Evolutionary conservation across 1,284 basidiomycete species (phyloP), one percentile per base, ranked within the genome.

Genomic region (Mycosarcoma mackinlayi): DNA sequence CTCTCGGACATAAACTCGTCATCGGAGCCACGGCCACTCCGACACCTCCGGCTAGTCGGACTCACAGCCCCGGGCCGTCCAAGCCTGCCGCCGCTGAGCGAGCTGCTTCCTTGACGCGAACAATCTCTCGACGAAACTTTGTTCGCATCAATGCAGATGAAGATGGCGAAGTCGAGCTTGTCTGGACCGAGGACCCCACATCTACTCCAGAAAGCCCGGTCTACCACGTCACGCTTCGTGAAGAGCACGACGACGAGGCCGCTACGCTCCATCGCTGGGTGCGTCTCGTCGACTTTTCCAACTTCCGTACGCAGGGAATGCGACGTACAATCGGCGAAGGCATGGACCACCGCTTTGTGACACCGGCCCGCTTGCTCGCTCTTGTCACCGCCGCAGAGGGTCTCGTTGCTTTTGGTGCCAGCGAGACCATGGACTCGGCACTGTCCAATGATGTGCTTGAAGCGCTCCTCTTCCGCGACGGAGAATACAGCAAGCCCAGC

Each of bases 231-330:
- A 73, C 70, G 1, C 60, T 75, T 1, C 39, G 65, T 18, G 70
- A 69, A 14, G 67, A 70, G 13, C 21, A 54, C 51, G 64, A 73
- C 21, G 45, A 69, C 11, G 63, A 76, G 10, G 53, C 48, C 2
- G 45, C 33, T 33, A 59, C 48, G 14, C 50, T 73, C 1, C 73
- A 76, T 50, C 56, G 51, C 23, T 78, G 66, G 58, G 71, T 79
- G 27, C 77, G 80, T 30, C 52, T 82, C 30, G 53, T 82, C 34
- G 79, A 81, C 78, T 97, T 97, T 80, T 93, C 92, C 76, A 91
- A 93, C 79, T 97, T 95, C 85, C 89, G 93, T 30, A 94, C 94
- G 19, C 93, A 95, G 64, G 94, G 94, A 0, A 92, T 96, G 88
- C 88, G 93, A 48, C 89, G 95, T 19, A 93, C 91, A 1, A 89